These are phyloP conservation scores for Backusella westeae DNA, from an alignment of 192 early-diverging fungal genomes.

Conservation along the genomic window DNA sequence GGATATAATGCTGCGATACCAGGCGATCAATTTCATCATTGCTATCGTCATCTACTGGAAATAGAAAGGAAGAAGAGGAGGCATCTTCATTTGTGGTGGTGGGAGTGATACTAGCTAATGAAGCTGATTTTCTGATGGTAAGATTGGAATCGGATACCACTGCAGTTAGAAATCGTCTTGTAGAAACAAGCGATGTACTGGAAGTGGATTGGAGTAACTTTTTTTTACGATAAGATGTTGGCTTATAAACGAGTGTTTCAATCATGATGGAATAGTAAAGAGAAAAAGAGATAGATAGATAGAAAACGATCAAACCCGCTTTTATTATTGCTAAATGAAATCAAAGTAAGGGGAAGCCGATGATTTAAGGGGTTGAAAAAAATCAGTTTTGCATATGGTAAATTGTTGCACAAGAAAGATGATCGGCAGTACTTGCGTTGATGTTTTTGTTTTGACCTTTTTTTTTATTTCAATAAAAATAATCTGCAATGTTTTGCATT, in stretches of 20 bases:
- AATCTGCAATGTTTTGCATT: not conserved
- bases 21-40: not conserved
- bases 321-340: too few relatives aligned
- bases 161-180: not conserved
- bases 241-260: not conserved
- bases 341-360: not conserved
- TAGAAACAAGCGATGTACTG: not conserved
- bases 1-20: slow-evolving; percentile 4
- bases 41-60: not conserved
- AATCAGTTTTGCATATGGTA: not conserved
- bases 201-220: not conserved
- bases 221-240: not conserved
- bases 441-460: not conserved
- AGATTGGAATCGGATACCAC: not conserved
- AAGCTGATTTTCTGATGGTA: not conserved
- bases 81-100: not conserved
- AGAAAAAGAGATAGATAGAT: not conserved
- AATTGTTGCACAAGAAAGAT: not conserved
- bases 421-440: not conserved
- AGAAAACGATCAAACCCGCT: not conserved
- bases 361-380: not conserved
- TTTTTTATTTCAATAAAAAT: not conserved
- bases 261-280: not conserved
- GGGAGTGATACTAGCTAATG: not conserved
- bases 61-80: not conserved